Base-by-base conservation (phyloP, 1,139 yeast genomes). In the Yamadazyma kanchanaburiensis region DNA sequence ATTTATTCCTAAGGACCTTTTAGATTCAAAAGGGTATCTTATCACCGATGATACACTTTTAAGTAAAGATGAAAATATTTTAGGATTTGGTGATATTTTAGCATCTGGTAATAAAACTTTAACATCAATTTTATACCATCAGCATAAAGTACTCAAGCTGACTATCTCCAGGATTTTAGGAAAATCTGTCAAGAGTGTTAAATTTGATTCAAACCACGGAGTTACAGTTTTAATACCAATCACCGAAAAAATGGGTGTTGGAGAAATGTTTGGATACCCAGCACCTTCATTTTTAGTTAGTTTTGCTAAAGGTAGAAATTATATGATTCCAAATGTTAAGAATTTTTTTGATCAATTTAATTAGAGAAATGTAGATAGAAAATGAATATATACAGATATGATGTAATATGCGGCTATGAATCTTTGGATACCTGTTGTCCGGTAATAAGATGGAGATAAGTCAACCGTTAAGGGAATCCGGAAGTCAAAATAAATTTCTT, bases 181-280 rank as follows among this genome's bases (percentile, higher is more conserved):
- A 7, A 20, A 14, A 22, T 24, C 26, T 4, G 15, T 12, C 12
- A 17, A 16, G 4, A 12, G 26, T 5, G n/a, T 22, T 10, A 37
- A 35, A 4, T 18, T 8, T 18, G 9, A 7, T 18, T 10, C 7
- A 10, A 10, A 10, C 7, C 20, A 18, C 20, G 20, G 9, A 18
- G 9, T 18, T 18, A 8, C 20, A 18, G 25, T 41, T 10, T 11
- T 51, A 2, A 46, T 56, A 9, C 60, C 63, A 6, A 45, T 58
- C 23, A 52, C 60, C 1, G 48, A 44, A 25, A 38, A 40, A 2
- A 60, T 59, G 22, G 63, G 64, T 14, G 58, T 56, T 19, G 62
- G 60, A 8, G 29, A 42, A 10, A 22, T 43, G 1, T 48, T 36
- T 28, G 58, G 58, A 5, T 46, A 36, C 33, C 23, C 34, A 3